Percentiles rank a stretch among this genome's conserved stretches.
These are phyloP conservation scores for Peniophora sp. DNA, from an alignment of 1,284 basidiomycete species.

Conservation along the genomic window DNA sequence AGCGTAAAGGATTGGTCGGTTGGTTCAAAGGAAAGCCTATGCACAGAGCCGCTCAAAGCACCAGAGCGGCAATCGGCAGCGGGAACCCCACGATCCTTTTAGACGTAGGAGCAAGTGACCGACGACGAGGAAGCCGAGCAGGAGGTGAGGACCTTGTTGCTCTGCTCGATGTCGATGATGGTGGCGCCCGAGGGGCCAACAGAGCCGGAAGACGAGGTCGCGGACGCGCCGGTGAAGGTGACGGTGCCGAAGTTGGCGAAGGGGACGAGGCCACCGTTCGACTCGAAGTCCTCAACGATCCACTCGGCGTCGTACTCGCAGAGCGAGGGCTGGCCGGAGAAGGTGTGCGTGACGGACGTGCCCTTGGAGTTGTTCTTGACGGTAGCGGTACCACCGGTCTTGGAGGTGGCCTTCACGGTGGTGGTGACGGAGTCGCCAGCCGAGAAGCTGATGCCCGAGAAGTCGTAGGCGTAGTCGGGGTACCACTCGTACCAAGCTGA, in stretches of 20 bases:
- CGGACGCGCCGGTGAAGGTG: slow-evolving; percentile 20
- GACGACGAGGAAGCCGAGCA: not conserved
- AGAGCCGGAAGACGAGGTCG: slow-evolving; percentile 20
- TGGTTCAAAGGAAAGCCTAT: no score
- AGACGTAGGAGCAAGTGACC: not conserved
- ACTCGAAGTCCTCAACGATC: slow-evolving; percentile 30
- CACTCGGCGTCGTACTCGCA: slow-evolving; percentile 26
- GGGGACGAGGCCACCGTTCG: slow-evolving; percentile 22
- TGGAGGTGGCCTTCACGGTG: slow-evolving; percentile 20
- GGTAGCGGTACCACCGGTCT: slow-evolving; percentile 21
- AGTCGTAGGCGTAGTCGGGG: slow-evolving; percentile 26
- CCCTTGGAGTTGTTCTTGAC: slow-evolving; percentile 23
- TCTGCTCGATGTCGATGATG: slow-evolving; percentile 14
- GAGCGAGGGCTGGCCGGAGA: slow-evolving; percentile 22
- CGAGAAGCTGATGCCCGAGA: slow-evolving; percentile 21
- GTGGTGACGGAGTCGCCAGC: slow-evolving; percentile 23
- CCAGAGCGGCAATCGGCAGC: no score
- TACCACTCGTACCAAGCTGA: slow-evolving; percentile 32
- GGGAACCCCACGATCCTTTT: no score
- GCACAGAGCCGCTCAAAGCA: no score
- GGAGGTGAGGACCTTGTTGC: slow-evolving; percentile 1
- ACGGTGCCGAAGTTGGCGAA: slow-evolving; percentile 30
- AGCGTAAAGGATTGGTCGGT: no score
- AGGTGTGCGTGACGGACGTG: slow-evolving; percentile 18
- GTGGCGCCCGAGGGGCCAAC: slow-evolving; percentile 10